Evolutionary conservation across 2,329 filamentous ascomycete genomes (phyloP), one percentile per base, ranked within the genome.

Genomic region (Neonectria sp.): DNA sequence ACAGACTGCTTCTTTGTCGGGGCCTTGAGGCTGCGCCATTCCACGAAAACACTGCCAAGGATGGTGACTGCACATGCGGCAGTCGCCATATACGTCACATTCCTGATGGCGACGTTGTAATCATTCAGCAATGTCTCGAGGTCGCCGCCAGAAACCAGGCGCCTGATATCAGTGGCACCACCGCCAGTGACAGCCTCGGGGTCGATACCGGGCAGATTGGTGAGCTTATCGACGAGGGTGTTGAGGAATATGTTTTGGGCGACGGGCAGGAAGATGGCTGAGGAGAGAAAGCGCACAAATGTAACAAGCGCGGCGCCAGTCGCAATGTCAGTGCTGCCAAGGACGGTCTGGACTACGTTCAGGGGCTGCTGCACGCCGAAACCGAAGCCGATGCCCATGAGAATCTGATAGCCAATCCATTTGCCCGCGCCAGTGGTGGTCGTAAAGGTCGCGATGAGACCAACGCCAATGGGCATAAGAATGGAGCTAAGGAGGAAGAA

Each of bases 161-260:
- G 17, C n/a, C 49, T 33, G 15, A 95, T 82, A 52, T 89, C 85
- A 0, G 91, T 94, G n/a, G 86, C 87, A 29, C 88, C 88, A 12
- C 80, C 83, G 9, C 75, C 79, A 59, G 87, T 78, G 2, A 85
- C 75, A 6, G 69, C 49, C 2, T 64, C 7, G 1, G 81, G 77
- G 27, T 82, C 74, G 1, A 85, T 53, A 0, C 55, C 69, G 0
- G 83, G 83, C 3, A 81, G 76, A 55, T 76, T 70, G 21, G 75
- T 72, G 4, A 86, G 65, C 45, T 82, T 78, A 9, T 77, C 68
- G n/a, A 83, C 71, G 1, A 89, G 80, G 8, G 79, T 75, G 69
- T 86, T 87, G 49, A 81, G 82, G 63, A 88, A 88, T 9, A 88
- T 81, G 8, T 82, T 83, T 67, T 88, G 81, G 0, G 79, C 86